A percentile compares a stretch with the other conserved stretches of the same genome.
phyloP scores from a whole-genome alignment of 768 basidiomycete species.

The Suillus tomentosus region DNA sequence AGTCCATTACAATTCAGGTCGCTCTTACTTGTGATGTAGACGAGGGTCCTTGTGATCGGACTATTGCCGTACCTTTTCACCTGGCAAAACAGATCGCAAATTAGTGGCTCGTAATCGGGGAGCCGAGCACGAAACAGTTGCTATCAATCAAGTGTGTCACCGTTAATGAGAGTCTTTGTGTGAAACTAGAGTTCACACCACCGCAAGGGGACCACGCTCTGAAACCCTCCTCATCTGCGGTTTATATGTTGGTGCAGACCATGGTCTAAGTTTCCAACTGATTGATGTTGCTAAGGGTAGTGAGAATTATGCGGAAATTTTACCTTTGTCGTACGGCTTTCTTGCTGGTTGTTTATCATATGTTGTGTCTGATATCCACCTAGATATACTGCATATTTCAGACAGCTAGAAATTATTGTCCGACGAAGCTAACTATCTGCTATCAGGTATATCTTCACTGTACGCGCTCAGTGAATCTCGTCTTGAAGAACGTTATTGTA shows the following conservation, averaged over 20 bases:
- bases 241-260: conserved; percentile 88
- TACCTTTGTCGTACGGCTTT: not conserved
- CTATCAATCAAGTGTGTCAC: conserved; percentile 87
- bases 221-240: conserved; percentile 91
- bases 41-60: conserved; percentile 70
- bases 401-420: not conserved
- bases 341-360: not conserved
- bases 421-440: not conserved
- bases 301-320: conserved; percentile 27
- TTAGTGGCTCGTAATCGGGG: conserved; percentile 95
- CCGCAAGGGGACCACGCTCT: conserved; percentile 81
- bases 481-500: not conserved
- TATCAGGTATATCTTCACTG: not conserved
- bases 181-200: conserved; percentile 84
- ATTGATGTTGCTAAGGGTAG: conserved; percentile 89
- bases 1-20: conserved; percentile 80
- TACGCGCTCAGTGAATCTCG: not conserved
- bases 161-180: conserved; percentile 67
- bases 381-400: not conserved
- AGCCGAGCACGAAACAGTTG: conserved; percentile 71
- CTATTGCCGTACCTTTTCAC: conserved; percentile 89
- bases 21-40: conserved; percentile 80
- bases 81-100: conserved; percentile 66
- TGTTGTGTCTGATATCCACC: not conserved
- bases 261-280: conserved; percentile 79